phyloP scores from a whole-genome alignment of 129 eudicot species.

The Mikania micrantha region DNA sequence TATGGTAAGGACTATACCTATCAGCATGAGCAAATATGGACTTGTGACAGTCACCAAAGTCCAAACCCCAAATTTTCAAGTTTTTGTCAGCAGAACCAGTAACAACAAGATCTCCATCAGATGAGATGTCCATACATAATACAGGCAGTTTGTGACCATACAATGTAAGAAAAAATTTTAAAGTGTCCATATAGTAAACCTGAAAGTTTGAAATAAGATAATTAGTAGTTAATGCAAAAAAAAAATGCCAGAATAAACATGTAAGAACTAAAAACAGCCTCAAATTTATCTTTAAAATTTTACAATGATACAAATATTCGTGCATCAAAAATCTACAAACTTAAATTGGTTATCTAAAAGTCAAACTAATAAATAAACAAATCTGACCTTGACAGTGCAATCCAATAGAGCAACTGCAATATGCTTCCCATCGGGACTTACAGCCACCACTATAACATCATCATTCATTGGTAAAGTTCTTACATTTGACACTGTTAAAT shows the following conservation, averaged over 20 bases:
- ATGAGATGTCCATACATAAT: conserved; percentile 87
- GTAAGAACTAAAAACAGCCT: not conserved
- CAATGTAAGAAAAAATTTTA: conserved; percentile 63
- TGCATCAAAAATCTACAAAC: not conserved
- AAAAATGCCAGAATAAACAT: not conserved
- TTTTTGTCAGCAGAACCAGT: conserved; percentile 97
- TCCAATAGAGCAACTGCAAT: conserved; percentile 83
- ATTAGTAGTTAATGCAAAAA: conserved; percentile 7
- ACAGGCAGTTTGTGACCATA: conserved; percentile 97
- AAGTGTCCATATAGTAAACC: conserved; percentile 83
- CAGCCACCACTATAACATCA: conserved; percentile 77
- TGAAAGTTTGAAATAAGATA: conserved; percentile 23
- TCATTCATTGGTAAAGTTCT: conserved; percentile 70
- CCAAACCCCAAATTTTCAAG: conserved; percentile 94
- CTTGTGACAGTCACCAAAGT: conserved; percentile 95
- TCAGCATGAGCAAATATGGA: conserved; percentile 95
- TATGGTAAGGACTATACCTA: conserved; percentile 38
- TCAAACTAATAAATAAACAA: not conserved
- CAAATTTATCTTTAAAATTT: not conserved
- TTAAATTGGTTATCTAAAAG: not conserved
- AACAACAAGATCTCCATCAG: conserved; percentile 92
- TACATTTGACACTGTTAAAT: conserved; percentile 61
- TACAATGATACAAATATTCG: not conserved
- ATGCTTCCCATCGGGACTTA: conserved; percentile 74
- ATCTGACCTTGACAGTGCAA: conserved; percentile 77